These are phyloP conservation scores for Hyaloscypha finlandica DNA, from an alignment of 495 filamentous ascomycete genomes.

Conservation along the genomic window DNA sequence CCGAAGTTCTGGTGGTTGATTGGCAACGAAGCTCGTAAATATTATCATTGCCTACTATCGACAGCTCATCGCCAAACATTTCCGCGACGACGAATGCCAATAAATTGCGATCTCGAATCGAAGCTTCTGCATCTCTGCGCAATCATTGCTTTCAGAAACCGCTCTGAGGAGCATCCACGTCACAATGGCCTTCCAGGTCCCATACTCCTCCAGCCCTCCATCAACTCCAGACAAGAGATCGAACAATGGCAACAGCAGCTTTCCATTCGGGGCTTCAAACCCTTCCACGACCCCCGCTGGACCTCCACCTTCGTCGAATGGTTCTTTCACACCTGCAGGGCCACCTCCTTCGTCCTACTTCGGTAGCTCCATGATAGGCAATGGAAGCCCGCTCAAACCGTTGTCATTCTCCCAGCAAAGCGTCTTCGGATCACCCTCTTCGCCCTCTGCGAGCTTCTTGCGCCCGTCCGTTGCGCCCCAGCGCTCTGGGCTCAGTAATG, in stretches of 20 bases:
- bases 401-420: conserved; percentile 35
- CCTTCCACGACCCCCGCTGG: conserved; percentile 79
- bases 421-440: conserved; percentile 34
- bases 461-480: conserved; percentile 19
- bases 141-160: not conserved
- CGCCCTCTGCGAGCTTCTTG: conserved; percentile 25
- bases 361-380: conserved; percentile 63
- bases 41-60: not conserved
- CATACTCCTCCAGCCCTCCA: conserved; percentile 35
- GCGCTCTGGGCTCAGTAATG: conserved; percentile 33
- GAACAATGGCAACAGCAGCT: conserved; percentile 23
- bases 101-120: conserved; percentile 1
- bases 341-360: conserved; percentile 64
- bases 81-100: conserved; percentile 1
- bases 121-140: not conserved
- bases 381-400: conserved; percentile 41
- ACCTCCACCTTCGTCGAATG: conserved; percentile 65
- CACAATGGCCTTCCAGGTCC: conserved; percentile 30
- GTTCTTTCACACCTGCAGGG: conserved; percentile 75
- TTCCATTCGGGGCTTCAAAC: conserved; percentile 39
- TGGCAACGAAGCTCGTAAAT: not conserved
- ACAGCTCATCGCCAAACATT: conserved; percentile 1
- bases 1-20: not conserved
- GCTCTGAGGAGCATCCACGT: conserved; percentile 7
- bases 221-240: conserved; percentile 35